phyloP scores from a whole-genome alignment of 2,329 filamentous ascomycete genomes.

The Pseudocercospora musae region DNA sequence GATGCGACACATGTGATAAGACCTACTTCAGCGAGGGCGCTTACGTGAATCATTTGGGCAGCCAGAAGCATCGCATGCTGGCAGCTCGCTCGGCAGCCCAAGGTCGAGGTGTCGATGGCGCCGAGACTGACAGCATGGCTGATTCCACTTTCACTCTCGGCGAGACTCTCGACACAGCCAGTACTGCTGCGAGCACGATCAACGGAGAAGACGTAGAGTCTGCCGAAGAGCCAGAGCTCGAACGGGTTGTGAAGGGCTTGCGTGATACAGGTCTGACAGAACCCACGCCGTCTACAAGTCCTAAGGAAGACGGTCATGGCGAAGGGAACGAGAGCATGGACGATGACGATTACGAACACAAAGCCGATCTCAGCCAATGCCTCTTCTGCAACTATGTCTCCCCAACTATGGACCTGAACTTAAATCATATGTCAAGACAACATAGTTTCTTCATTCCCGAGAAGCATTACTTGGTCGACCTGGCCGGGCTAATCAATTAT shows the following conservation, averaged over 20 bases:
- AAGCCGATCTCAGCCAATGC: conserved; percentile 55
- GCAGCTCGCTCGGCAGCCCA: conserved; percentile 49
- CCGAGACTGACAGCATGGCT: conserved; percentile 64
- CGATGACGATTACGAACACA: conserved; percentile 34
- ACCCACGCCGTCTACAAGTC: neutral
- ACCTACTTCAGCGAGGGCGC: conserved; percentile 97
- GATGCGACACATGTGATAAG: conserved; percentile 79
- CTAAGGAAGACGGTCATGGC: conserved; percentile 20
- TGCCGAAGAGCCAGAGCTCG: conserved; percentile 68
- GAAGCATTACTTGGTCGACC: conserved; percentile 73
- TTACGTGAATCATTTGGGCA: conserved; percentile 85
- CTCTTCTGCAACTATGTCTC: conserved; percentile 92
- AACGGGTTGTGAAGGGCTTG: conserved; percentile 71
- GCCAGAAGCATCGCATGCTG: conserved; percentile 80
- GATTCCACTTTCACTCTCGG: conserved; percentile 90
- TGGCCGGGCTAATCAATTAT: conserved; percentile 75
- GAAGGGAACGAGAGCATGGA: conserved; percentile 44
- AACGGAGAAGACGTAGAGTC: conserved; percentile 52
- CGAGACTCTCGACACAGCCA: conserved; percentile 62
- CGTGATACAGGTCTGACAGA: conserved; percentile 60
- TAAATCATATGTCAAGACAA: conserved; percentile 83
- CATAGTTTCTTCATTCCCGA: conserved; percentile 98
- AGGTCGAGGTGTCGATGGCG: conserved; percentile 55
- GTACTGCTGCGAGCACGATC: conserved; percentile 46
- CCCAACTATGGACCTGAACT: conserved; percentile 69